Evolutionary conservation across 2,329 filamentous ascomycete species (phyloP).

Genomic region (Claviceps sorghi): DNA sequence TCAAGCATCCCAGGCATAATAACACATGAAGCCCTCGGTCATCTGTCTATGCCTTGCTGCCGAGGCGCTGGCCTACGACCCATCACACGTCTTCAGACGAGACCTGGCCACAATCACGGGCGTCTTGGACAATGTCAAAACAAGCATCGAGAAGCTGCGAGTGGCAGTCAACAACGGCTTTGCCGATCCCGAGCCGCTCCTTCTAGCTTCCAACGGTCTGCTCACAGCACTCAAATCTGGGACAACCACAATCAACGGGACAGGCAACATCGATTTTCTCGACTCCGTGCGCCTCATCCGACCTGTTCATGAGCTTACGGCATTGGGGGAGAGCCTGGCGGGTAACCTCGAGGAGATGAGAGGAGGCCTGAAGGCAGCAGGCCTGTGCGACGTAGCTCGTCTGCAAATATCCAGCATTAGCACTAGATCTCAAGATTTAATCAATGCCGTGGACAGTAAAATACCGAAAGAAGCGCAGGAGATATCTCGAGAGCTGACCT

Average conservation of each 20-base stretch:
- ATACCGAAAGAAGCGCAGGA: neutral
- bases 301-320: neutral
- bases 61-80: neutral
- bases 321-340: neutral
- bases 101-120: neutral
- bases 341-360: neutral
- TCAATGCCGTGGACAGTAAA: neutral
- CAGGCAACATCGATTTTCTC: neutral
- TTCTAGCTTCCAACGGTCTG: neutral
- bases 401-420: neutral
- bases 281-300: neutral
- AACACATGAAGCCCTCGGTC: conserved; percentile 9
- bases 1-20: neutral
- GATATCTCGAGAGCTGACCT: neutral
- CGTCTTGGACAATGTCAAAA: neutral
- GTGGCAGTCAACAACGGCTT: neutral
- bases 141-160: neutral
- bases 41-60: neutral
- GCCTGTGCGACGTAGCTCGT: neutral
- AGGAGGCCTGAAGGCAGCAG: neutral
- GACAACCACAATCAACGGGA: neutral
- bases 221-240: neutral
- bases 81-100: neutral
- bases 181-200: neutral
- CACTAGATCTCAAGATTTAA: neutral